Evolutionary conservation across 441 rosid genomes (phyloP).

Genomic region (Geranium incanum): DNA sequence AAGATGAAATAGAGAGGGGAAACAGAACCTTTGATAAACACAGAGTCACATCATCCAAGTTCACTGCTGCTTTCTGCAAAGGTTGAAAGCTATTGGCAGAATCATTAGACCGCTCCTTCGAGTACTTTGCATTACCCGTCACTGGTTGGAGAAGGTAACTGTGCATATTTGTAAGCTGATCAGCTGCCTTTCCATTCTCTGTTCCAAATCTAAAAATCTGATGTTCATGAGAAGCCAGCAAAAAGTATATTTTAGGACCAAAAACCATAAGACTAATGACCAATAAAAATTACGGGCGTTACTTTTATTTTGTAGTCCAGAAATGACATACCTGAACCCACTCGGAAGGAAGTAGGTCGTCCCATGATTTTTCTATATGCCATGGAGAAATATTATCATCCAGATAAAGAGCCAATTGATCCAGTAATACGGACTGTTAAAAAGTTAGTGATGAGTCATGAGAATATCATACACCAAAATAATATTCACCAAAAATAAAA

Average conservation of each 20-base stretch:
- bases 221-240: slow-evolving; percentile 18
- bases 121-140: slow-evolving; percentile 81
- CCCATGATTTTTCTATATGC: slow-evolving; percentile 81
- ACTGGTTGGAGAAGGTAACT: slow-evolving; percentile 89
- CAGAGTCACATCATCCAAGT: slow-evolving; percentile 90
- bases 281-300: background rate
- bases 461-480: slow-evolving; percentile 15
- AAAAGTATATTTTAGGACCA: slow-evolving; percentile 7
- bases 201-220: slow-evolving; percentile 90
- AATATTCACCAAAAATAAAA: background rate
- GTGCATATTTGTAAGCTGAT: slow-evolving; percentile 47
- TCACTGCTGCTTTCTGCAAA: slow-evolving; percentile 73
- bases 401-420: slow-evolving; percentile 83
- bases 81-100: slow-evolving; percentile 42
- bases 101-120: slow-evolving; percentile 46
- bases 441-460: background rate
- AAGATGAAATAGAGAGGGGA: slow-evolving; percentile 18
- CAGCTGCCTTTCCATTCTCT: slow-evolving; percentile 75
- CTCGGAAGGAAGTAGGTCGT: slow-evolving; percentile 74
- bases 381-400: slow-evolving; percentile 90
- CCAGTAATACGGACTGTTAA: slow-evolving; percentile 83
- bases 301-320: background rate
- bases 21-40: slow-evolving; percentile 80
- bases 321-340: slow-evolving; percentile 77
- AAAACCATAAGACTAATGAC: slow-evolving; percentile 8